These are phyloP conservation scores for Populus pruinosa DNA, from an alignment of 345 rosid species.

Conservation along the genomic window DNA sequence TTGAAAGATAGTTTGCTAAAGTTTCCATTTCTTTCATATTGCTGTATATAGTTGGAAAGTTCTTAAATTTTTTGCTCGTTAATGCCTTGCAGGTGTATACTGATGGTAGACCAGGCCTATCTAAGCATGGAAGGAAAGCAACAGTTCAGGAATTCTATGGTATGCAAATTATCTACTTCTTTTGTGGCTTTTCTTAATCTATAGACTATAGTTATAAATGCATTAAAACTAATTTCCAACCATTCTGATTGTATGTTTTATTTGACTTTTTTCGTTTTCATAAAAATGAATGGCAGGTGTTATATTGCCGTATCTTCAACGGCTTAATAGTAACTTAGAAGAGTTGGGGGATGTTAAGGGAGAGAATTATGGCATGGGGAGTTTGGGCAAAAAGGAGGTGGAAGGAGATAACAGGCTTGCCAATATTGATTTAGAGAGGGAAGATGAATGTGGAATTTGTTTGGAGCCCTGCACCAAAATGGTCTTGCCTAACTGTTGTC, in stretches of 20 bases:
- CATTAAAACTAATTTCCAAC: background rate
- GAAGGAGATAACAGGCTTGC: constrained; percentile 44
- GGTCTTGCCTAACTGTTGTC: constrained; percentile 91
- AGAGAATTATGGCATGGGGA: constrained; percentile 27
- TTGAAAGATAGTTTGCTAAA: background rate
- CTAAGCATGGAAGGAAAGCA: constrained; percentile 81
- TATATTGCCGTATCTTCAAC: constrained; percentile 80
- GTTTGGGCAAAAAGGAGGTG: constrained; percentile 38
- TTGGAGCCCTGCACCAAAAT: constrained; percentile 91
- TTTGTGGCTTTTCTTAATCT: background rate
- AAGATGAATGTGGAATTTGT: constrained; percentile 97
- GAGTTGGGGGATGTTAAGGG: constrained; percentile 36
- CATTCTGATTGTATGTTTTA: background rate
- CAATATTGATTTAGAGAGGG: constrained; percentile 67
- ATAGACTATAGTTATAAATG: background rate
- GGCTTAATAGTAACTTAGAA: constrained; percentile 55
- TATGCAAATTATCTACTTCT: constrained; percentile 21
- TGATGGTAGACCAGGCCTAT: constrained; percentile 49
- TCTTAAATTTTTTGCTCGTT: constrained; percentile 5
- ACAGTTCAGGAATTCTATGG: constrained; percentile 85
- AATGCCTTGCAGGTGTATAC: constrained; percentile 48
- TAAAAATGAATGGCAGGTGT: constrained; percentile 46
- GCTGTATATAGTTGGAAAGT: constrained; percentile 1
- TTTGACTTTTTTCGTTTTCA: background rate
- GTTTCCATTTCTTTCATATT: background rate